These are phyloP conservation scores for Pochonia chlamydosporia DNA, from an alignment of 2,329 filamentous ascomycete genomes.

Conservation along the genomic window DNA sequence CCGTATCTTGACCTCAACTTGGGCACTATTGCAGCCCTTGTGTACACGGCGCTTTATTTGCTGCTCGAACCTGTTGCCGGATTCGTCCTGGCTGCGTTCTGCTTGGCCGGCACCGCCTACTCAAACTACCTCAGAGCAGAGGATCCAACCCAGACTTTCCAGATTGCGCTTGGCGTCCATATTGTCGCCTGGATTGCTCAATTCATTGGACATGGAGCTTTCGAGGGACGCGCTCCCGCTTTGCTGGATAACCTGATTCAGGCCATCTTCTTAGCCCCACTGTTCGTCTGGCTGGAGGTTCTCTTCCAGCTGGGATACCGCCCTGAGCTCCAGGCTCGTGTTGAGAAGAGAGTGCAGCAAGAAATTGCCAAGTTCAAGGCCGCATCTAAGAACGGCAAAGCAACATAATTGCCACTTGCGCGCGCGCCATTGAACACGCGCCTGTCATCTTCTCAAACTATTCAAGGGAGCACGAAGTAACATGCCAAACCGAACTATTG, in stretches of 20 bases:
- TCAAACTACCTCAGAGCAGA: constrained; percentile 68
- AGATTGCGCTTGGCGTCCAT: constrained; percentile 60
- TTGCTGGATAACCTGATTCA: constrained; percentile 88
- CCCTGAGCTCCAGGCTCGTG: constrained; percentile 74
- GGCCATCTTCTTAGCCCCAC: constrained; percentile 84
- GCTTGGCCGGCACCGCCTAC: constrained; percentile 68
- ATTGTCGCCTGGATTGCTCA: constrained; percentile 78
- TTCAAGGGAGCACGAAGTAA: too few species aligned
- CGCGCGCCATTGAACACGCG: not conserved
- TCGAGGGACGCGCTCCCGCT: constrained; percentile 82
- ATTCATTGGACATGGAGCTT: constrained; percentile 85
- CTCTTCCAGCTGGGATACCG: constrained; percentile 89
- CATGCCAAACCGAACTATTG: too few species aligned
- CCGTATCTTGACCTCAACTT: constrained; percentile 63
- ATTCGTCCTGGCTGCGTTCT: constrained; percentile 65
- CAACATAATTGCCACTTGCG: constrained; percentile 30
- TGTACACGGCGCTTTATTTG: constrained; percentile 77
- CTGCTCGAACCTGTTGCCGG: constrained; percentile 93
- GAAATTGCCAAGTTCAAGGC: constrained; percentile 72
- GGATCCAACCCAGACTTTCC: constrained; percentile 41
- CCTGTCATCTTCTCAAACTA: too few species aligned
- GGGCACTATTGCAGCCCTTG: constrained; percentile 56
- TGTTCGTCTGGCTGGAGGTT: constrained; percentile 96
- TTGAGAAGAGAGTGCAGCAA: constrained; percentile 68
- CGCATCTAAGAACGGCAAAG: constrained; percentile 49